A percentile compares a stretch with the other conserved stretches of the same genome.
These are phyloP conservation scores for Jacaranda mimosifolia DNA, from an alignment of 257 asterid genomes.

Conservation along the genomic window DNA sequence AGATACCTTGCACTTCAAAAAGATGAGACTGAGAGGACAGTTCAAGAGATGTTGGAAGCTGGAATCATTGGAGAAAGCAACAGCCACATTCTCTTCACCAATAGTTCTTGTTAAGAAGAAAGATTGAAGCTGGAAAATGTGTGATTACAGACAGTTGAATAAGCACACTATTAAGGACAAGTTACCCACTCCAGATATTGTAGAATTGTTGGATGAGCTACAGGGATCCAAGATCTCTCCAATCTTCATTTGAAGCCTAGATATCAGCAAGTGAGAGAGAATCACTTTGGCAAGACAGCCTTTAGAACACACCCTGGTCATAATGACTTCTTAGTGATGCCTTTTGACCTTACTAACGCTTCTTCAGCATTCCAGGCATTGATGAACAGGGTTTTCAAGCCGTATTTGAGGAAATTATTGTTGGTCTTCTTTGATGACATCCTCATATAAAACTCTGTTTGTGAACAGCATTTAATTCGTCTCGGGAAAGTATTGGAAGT, in stretches of 20 bases:
- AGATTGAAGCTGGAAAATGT: neutral
- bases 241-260: neutral
- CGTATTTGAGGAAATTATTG: neutral
- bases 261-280: neutral
- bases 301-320: conserved; percentile 23
- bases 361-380: neutral
- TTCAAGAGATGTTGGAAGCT: neutral
- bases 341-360: neutral
- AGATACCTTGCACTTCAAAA: conserved; percentile 1
- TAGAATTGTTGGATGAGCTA: neutral
- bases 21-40: conserved; percentile 5
- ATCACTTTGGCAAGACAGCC: neutral
- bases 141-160: neutral
- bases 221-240: neutral
- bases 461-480: neutral
- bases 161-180: neutral
- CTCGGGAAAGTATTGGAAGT: neutral
- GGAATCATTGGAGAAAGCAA: neutral
- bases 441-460: neutral
- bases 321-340: conserved; percentile 15
- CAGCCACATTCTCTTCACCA: neutral
- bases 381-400: neutral
- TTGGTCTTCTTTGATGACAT: conserved; percentile 14
- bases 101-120: neutral
- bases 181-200: neutral